Evolutionary conservation across 441 rosid species (phyloP).

Genomic region (Biscutella laevigata): DNA sequence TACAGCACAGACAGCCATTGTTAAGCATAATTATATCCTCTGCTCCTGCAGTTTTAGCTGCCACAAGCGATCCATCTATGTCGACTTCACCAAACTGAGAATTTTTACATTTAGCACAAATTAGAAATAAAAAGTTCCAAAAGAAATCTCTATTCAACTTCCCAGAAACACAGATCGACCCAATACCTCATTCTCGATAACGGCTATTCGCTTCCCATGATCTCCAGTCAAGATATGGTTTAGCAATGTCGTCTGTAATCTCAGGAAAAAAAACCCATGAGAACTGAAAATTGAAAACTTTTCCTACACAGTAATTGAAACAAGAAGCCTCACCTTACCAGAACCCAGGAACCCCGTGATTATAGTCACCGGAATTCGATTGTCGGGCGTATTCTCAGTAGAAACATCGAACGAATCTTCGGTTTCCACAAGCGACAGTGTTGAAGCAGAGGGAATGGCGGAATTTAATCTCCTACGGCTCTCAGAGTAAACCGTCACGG

Average conservation of each 20-base stretch:
- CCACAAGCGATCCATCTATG: constrained; percentile 87
- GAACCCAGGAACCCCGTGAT: constrained; percentile 93
- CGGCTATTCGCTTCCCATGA: constrained; percentile 93
- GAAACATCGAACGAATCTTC: constrained; percentile 54
- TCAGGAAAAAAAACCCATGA: not conserved
- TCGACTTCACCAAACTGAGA: constrained; percentile 84
- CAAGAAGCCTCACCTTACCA: constrained; percentile 66
- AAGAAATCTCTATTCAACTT: not conserved
- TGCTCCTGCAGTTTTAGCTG: constrained; percentile 74
- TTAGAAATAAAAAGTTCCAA: not conserved
- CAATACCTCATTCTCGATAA: constrained; percentile 90
- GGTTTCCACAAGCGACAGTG: constrained; percentile 43
- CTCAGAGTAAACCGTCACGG: constrained; percentile 15
- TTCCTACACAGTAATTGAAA: too few species aligned
- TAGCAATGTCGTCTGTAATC: constrained; percentile 83
- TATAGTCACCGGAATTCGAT: constrained; percentile 83
- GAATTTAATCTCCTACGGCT: not conserved
- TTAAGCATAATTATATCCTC: constrained; percentile 89
- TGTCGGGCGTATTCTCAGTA: constrained; percentile 64
- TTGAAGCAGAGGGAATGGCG: constrained; percentile 33
- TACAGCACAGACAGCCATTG: constrained; percentile 93
- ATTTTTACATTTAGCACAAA: not conserved
- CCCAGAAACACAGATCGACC: not conserved
- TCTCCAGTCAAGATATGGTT: constrained; percentile 85
- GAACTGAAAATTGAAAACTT: not conserved